Evolutionary conservation across 306 rosid genomes (phyloP).

Genomic region (Quercus mongolica): DNA sequence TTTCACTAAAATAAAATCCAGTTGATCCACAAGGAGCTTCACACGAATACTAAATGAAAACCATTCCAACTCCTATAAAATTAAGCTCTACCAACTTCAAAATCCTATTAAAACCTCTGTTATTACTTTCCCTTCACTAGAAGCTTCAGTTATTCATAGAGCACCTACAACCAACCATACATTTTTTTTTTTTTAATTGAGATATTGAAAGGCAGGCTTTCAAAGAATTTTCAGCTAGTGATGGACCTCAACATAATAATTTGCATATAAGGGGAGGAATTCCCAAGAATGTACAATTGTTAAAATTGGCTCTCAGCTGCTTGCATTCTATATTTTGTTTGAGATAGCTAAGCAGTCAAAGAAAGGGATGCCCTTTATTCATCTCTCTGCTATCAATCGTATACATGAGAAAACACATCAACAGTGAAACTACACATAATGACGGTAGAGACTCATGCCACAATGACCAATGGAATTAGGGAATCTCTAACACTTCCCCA

Average conservation of each 20-base stretch:
- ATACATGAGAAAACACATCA: neutral
- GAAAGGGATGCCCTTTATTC: neutral
- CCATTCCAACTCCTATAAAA: too few relatives aligned
- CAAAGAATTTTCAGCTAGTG: neutral
- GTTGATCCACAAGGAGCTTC: too few relatives aligned
- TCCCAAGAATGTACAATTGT: neutral
- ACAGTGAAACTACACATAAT: neutral
- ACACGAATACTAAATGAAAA: too few relatives aligned
- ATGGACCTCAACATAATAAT: neutral
- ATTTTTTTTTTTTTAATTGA: neutral
- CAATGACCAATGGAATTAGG: neutral
- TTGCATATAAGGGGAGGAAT: neutral
- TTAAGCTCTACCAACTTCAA: neutral
- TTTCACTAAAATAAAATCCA: neutral
- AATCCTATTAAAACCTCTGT: neutral
- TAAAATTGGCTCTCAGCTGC: neutral
- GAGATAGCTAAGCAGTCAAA: neutral
- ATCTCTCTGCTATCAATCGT: too few relatives aligned
- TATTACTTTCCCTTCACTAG: neutral
- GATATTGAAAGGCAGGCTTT: neutral
- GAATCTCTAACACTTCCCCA: neutral
- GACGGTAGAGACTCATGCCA: neutral
- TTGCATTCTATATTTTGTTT: neutral
- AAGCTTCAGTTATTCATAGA: neutral
- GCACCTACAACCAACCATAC: neutral